Conservation (phyloP, 1,284 basidiomycete species). For the Tilletia indica region DNA sequence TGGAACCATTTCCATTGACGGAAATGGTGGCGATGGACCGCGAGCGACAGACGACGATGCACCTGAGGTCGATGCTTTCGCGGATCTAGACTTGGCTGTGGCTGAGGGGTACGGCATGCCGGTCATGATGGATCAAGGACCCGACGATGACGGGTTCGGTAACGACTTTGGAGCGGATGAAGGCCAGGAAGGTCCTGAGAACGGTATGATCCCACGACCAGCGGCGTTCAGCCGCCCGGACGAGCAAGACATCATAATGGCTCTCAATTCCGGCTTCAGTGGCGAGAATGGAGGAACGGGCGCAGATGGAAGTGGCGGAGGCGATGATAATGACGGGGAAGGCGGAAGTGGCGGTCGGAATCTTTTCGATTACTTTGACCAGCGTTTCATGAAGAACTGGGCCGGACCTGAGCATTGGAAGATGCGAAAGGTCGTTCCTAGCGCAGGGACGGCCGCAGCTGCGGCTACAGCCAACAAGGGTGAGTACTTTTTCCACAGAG, state of each 20-base stretch:
- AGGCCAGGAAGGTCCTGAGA: slow-evolving; percentile 74
- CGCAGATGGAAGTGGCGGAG: slow-evolving; percentile 48
- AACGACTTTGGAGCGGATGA: slow-evolving; percentile 61
- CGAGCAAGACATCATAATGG: slow-evolving; percentile 76
- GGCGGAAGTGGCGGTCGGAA: slow-evolving; percentile 24
- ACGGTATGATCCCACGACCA: slow-evolving; percentile 59
- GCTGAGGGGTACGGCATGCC: slow-evolving; percentile 19
- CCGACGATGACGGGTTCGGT: slow-evolving; percentile 55
- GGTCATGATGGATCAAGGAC: slow-evolving; percentile 40
- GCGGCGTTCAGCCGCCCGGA: not conserved
- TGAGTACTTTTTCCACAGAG: slow-evolving; percentile 21
- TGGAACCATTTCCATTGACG: slow-evolving; percentile 27
- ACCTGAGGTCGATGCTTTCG: slow-evolving; percentile 52
- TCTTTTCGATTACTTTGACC: slow-evolving; percentile 87
- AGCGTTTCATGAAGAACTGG: slow-evolving; percentile 87
- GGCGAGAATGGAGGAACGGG: not conserved
- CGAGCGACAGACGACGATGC: slow-evolving; percentile 56
- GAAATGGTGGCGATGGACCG: slow-evolving; percentile 47
- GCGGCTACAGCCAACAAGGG: slow-evolving; percentile 12
- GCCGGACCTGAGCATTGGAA: slow-evolving; percentile 99
- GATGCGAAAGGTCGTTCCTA: slow-evolving; percentile 56
- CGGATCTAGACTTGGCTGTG: slow-evolving; percentile 21
- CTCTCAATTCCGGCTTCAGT: slow-evolving; percentile 61
- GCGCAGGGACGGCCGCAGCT: not conserved
- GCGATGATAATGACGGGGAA: slow-evolving; percentile 53